Evolutionary conservation across 2,329 filamentous ascomycete species (phyloP), one percentile per base, ranked within the genome.

Genomic region (Colletotrichum tamarilloi): DNA sequence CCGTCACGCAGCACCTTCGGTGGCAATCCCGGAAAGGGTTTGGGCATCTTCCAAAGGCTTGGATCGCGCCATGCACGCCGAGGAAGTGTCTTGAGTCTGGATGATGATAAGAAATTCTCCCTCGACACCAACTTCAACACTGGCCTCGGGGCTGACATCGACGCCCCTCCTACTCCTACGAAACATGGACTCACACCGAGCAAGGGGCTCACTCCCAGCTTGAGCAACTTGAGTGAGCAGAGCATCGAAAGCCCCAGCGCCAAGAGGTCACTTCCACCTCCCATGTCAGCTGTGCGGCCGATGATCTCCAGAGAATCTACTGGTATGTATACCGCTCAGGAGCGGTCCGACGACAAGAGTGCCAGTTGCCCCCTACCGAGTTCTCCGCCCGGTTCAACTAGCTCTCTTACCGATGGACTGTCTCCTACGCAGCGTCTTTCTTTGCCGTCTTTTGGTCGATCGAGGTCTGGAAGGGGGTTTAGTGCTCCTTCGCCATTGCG

Each of bases 131-230:
- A 77, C 30, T 77, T 77, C 22, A 70, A 76, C 5, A 67, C 84
- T 22, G 94, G 95, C 71, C 22, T 67, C 4, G 70, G 65, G 30
- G 24, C 58, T 58, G 73, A 63, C 12, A 63, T 85, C 52, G 95
- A 98, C 62, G 86, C 96, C 70, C 95, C 96, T n/a, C 95, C 96
- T 1, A 99, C 97, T 1, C 97, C 97, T 1, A 98, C 97, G 0
- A 98, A 98, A 82, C 91, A 91, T 76, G 85, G 80, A 73, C 84
- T 84, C 68, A 85, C 81, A 55, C 84, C 82, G 77, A 88, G 82
- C 75, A 49, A 49, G 76, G 85, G 80, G 72, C 84, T 84, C 68
- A 85, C 81, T 53, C 84, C 82, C 77, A 88, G 82, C 75, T 77
- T 84, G 67, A 81, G 79, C 74, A 81, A 82, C 56, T 77, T 84